Conservation (phyloP, 2,329 filamentous ascomycete genomes). For the Clarireedia sp. region DNA sequence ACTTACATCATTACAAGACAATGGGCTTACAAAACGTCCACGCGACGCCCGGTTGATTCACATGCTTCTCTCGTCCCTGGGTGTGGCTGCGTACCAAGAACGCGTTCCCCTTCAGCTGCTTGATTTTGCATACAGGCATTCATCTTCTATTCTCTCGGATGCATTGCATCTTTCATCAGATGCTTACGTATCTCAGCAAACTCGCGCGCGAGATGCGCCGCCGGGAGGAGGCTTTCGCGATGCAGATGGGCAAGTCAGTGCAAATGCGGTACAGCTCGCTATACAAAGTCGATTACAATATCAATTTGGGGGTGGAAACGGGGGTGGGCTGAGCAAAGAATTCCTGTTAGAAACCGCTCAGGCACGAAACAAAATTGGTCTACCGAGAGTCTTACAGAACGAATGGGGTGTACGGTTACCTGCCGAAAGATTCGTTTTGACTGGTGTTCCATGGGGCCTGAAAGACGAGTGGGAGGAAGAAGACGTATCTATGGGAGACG, state of each 20-base stretch:
- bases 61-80: constrained; percentile 69
- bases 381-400: constrained; percentile 54
- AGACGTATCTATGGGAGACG: constrained; percentile 30
- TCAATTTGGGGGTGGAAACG: constrained; percentile 52
- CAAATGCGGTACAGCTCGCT: constrained; percentile 64
- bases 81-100: constrained; percentile 72
- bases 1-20: constrained; percentile 28
- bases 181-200: constrained; percentile 47
- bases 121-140: constrained; percentile 82
- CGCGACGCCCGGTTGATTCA: constrained; percentile 75
- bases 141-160: constrained; percentile 62
- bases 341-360: constrained; percentile 68
- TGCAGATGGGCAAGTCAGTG: constrained; percentile 40
- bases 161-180: constrained; percentile 61
- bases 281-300: constrained; percentile 61
- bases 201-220: constrained; percentile 28
- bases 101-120: constrained; percentile 76
- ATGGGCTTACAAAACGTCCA: constrained; percentile 44
- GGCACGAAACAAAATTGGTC: constrained; percentile 58
- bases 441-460: constrained; percentile 57
- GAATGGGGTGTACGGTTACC: constrained; percentile 63
- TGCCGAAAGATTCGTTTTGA: constrained; percentile 60
- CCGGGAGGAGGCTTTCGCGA: constrained; percentile 26
- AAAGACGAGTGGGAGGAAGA: constrained; percentile 50
- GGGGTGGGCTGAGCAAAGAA: constrained; percentile 57